phyloP scores from a whole-genome alignment of 495 filamentous ascomycete species.

The Aspergillus bridgeri region DNA sequence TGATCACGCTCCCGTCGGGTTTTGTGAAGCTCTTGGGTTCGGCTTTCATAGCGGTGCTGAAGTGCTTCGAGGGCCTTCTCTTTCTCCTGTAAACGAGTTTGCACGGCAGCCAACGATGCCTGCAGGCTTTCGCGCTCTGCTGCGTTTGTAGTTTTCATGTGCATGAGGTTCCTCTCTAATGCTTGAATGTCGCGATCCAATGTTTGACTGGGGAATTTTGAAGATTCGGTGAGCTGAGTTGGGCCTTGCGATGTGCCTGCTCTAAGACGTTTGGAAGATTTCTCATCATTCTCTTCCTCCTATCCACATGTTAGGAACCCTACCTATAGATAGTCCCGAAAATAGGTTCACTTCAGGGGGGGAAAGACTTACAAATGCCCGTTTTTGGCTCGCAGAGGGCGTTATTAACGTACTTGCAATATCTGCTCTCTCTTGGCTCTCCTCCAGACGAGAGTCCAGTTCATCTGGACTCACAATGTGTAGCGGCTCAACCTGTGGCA shows the following conservation, averaged over 20 bases:
- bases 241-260: constrained; percentile 29
- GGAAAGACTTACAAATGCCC: constrained; percentile 30
- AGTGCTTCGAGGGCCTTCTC: constrained; percentile 28
- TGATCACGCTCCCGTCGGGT: constrained; percentile 37
- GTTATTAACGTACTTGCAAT: background rate
- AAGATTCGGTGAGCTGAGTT: constrained; percentile 35
- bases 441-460: constrained; percentile 11
- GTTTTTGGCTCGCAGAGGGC: constrained; percentile 26
- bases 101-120: constrained; percentile 19
- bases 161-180: constrained; percentile 33
- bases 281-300: constrained; percentile 27
- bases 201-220: constrained; percentile 30
- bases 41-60: constrained; percentile 46
- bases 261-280: constrained; percentile 31
- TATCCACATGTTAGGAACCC: constrained; percentile 13
- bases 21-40: constrained; percentile 34
- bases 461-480: constrained; percentile 25
- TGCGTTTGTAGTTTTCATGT: constrained; percentile 31
- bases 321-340: background rate
- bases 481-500: constrained; percentile 43
- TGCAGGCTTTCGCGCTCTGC: constrained; percentile 30
- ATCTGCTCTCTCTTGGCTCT: constrained; percentile 3
- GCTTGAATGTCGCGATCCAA: constrained; percentile 31
- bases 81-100: constrained; percentile 24
- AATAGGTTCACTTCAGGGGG: background rate